phyloP scores from a whole-genome alignment of 768 basidiomycete genomes.

The Lactifluus rugatus region DNA sequence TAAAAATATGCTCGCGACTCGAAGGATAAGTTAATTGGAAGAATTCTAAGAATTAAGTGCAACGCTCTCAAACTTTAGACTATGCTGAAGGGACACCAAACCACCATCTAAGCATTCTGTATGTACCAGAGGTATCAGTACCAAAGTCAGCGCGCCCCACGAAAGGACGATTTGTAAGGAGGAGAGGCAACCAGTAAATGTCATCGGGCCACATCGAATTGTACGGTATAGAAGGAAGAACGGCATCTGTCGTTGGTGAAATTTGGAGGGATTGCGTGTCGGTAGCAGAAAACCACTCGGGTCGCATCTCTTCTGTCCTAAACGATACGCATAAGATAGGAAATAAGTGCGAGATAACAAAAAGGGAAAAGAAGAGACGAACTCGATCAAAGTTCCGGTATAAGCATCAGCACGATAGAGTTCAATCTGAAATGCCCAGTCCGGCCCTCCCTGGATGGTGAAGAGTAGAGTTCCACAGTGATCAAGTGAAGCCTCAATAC shows the following conservation, averaged over 20 bases:
- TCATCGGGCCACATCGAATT: slow-evolving; percentile 57
- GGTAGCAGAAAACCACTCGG: slow-evolving; percentile 58
- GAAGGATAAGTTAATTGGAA: neutral
- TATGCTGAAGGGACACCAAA: slow-evolving; percentile 14
- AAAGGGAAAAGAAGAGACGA: slow-evolving; percentile 22
- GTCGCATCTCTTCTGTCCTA: slow-evolving; percentile 84
- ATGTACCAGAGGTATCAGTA: slow-evolving; percentile 2
- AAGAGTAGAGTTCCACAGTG: slow-evolving; percentile 62
- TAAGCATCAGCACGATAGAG: slow-evolving; percentile 59
- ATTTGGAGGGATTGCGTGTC: slow-evolving; percentile 5
- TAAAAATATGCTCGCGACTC: slow-evolving; percentile 31
- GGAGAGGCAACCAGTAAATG: slow-evolving; percentile 55
- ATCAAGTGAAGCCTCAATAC: slow-evolving; percentile 54
- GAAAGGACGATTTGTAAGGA: slow-evolving; percentile 36
- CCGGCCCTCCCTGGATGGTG: slow-evolving; percentile 35
- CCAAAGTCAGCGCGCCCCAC: slow-evolving; percentile 41
- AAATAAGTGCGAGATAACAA: neutral
- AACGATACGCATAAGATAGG: neutral
- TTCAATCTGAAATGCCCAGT: slow-evolving; percentile 62
- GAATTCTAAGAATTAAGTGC: neutral
- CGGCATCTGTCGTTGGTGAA: neutral
- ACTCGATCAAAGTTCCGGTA: slow-evolving; percentile 58
- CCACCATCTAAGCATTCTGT: slow-evolving; percentile 17
- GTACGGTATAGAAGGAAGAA: slow-evolving; percentile 44
- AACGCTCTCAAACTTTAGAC: neutral